These are phyloP conservation scores for Suzukiozyma palmioleophila DNA, from an alignment of 1,139 yeast species.

Conservation along the genomic window DNA sequence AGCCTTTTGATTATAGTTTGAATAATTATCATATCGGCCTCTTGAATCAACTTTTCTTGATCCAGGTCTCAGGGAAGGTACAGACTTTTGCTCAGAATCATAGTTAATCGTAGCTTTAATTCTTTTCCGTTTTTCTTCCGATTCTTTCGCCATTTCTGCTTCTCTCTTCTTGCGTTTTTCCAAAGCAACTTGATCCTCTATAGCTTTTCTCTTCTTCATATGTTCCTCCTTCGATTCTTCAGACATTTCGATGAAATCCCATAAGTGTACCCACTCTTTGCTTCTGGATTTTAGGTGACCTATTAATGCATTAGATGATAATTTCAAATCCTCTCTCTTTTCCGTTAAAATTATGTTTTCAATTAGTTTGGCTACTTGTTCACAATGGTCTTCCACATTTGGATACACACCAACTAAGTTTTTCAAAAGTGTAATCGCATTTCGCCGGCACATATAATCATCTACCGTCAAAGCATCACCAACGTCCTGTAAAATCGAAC, in stretches of 20 bases:
- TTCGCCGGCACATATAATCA: constrained; percentile 79
- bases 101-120: constrained; percentile 16
- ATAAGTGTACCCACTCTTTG: constrained; percentile 50
- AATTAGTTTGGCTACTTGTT: constrained; percentile 44
- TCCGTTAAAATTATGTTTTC: constrained; percentile 50
- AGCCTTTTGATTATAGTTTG: constrained; percentile 17
- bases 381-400: constrained; percentile 64
- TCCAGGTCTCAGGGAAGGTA: constrained; percentile 17
- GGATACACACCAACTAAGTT: constrained; percentile 67
- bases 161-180: constrained; percentile 20
- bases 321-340: constrained; percentile 71
- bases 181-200: constrained; percentile 12
- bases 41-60: constrained; percentile 15
- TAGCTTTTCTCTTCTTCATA: constrained; percentile 16
- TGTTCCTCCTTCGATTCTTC: constrained; percentile 25
- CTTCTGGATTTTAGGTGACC: constrained; percentile 66
- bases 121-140: constrained; percentile 11
- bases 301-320: constrained; percentile 72
- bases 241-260: constrained; percentile 53
- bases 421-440: constrained; percentile 74
- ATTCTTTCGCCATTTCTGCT: constrained; percentile 12
- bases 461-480: constrained; percentile 46
- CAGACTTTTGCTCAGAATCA: constrained; percentile 14
- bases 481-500: constrained; percentile 42
- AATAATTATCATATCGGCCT: constrained; percentile 30